Evolutionary conservation across 2,329 filamentous ascomycete species (phyloP), one percentile per base, ranked within the genome.

Genomic region (Aspergillus fructus): DNA sequence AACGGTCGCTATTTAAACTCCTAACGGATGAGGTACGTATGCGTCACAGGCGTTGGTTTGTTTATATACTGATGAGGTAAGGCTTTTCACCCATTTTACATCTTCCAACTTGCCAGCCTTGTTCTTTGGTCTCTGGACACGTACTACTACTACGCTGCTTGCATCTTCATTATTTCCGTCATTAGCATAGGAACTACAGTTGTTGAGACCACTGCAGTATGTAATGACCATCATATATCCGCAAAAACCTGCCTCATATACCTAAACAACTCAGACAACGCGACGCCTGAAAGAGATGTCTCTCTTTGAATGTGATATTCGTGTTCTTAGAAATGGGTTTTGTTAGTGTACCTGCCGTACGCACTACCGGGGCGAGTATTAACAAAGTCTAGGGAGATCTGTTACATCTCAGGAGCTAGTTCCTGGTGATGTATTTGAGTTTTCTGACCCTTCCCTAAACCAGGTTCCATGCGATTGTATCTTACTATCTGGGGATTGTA

Each of bases 101-200:
- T 99, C 55, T 99, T 99, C 71, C 94, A 99, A 75, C 88, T 97
- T 67, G 93, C 93, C 48, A 97, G 94, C 79, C 80, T 99, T 63
- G 76, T 96, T 41, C 84, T 99, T 3, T 99, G 94, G 94, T 97
- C 93, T 9, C 71, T 97, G 64, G 94, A 99, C 70, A 83, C 96
- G 67, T 99, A 99, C 74, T 99, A 97, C 72, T 99, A 97, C 77
- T 99, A 99, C 74, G 94, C 94, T 4, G 83, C 87, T 15, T 96
- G 93, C 71, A 99, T 99, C 66, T 96, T 99, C 66, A 71, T 93
- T 59, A 97, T 99, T 74, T 99, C 96, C 0, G 83, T 94, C 45
- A 89, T 92, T 65, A 97, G 93, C 74, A 97, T 99, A 67, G 84
- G 86, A 4, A 89, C 92, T 2, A 97, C 94, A 0, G 82, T 99